Evolutionary conservation across 225 moss, liverwort and hornwort species (phyloP).

Genomic region (Sphagnum tenellum): DNA sequence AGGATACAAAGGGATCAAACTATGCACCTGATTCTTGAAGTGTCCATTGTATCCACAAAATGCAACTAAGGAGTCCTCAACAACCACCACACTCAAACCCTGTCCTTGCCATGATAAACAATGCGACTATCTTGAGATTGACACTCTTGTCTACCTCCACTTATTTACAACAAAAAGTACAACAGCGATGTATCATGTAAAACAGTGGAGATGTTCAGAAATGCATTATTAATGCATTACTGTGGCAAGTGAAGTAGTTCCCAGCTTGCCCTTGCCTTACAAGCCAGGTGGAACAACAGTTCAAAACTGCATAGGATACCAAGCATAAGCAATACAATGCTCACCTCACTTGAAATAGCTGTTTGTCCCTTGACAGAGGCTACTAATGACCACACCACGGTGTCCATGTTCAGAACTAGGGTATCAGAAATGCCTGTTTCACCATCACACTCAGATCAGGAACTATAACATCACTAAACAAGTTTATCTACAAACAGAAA

Average conservation of each 20-base stretch:
- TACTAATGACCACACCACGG: constrained; percentile 67
- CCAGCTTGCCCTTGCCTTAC: too few species aligned
- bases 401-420: constrained; percentile 70
- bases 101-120: constrained; percentile 5
- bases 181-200: too few species aligned
- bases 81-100: constrained; percentile 70
- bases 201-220: too few species aligned
- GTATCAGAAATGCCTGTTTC: constrained; percentile 71
- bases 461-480: too few species aligned
- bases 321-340: not conserved
- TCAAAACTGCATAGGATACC: too few species aligned
- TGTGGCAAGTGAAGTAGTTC: too few species aligned
- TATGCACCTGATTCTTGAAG: constrained; percentile 59
- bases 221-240: too few species aligned
- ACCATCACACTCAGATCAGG: not conserved
- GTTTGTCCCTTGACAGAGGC: constrained; percentile 57
- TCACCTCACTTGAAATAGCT: constrained; percentile 67
- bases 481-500: too few species aligned
- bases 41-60: constrained; percentile 95
- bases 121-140: too few species aligned
- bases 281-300: too few species aligned
- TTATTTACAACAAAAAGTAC: too few species aligned
- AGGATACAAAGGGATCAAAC: not conserved
- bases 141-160: too few species aligned
- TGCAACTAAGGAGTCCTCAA: constrained; percentile 55